Evolutionary conservation across 305 asterid genomes (phyloP), one percentile per base, ranked within the genome.

Genomic region (Rubia peregrina): DNA sequence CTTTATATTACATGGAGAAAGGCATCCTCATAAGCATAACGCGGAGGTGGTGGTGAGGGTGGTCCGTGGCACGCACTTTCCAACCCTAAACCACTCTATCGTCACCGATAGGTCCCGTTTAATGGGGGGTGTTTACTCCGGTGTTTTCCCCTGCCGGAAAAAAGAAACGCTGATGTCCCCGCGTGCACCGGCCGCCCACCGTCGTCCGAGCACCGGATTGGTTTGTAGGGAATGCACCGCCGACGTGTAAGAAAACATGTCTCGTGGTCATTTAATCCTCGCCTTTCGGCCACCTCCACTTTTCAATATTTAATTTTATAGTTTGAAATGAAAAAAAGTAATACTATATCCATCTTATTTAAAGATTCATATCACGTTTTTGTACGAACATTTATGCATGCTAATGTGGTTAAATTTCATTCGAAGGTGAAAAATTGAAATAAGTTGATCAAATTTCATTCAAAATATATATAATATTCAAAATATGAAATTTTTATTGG

Each of bases 161-260:
- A 67, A 49, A 48, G 61, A 68, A 68, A 68, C 48, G 41, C 61
- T 61, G 71, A 68, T 49, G 71, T 49, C 48, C 62, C 71, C 9
- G 44, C 61, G 16, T 42, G 70, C 56, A 12, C 9, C 2, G 43
- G 21, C 21, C 42, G 9, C 38, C 6, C 59, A 9, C 4, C 19
- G 33, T 12, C 5, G 4, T 7, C 14, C 0, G 3, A 0, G 40
- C 38, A 5, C 71, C 61, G 44, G 61, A 67, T 43, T 46, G 71
- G 71, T 16, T 67, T 48, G 61, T 9, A 48, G 71, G 71, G 22
- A 48, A 67, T 26, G 71, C 17, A 21, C 71, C 12, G 71, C 71
- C 71, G 26, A 9, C 44, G 61, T 26, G 60, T 67, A 67, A 67
- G 71, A 67, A 67, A 67, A 67, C 44, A 7, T 5, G 61, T 48